Evolutionary conservation across 2,329 filamentous ascomycete genomes (phyloP).

Genomic region (Diplocarpon rosae): DNA sequence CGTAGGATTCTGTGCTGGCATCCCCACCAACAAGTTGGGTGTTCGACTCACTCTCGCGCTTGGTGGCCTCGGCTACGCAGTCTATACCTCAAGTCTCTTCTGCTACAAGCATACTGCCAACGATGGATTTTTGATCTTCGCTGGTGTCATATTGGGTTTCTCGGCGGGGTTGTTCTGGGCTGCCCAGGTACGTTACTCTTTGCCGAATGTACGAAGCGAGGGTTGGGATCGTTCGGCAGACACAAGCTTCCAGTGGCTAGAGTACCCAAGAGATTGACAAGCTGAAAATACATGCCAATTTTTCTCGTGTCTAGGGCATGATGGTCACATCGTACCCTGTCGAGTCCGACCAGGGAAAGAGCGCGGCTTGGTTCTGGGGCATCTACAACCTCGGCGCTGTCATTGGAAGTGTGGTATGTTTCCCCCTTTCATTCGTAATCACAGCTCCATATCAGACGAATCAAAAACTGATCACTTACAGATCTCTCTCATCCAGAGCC

Average conservation of each 20-base stretch:
- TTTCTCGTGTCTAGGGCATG: constrained; percentile 53
- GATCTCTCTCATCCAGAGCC: constrained; percentile 51
- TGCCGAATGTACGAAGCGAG: constrained; percentile 19
- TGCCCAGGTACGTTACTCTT: neutral
- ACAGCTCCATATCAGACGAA: neutral
- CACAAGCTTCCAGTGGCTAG: neutral
- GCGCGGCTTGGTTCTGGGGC: constrained; percentile 58
- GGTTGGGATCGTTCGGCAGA: neutral
- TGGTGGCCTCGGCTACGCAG: constrained; percentile 62
- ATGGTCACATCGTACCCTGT: constrained; percentile 82
- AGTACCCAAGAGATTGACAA: neutral
- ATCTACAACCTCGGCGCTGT: constrained; percentile 10
- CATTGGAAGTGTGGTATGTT: constrained; percentile 4
- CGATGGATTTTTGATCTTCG: constrained; percentile 57
- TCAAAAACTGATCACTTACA: neutral
- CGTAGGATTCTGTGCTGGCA: constrained; percentile 58
- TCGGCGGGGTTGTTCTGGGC: constrained; percentile 68
- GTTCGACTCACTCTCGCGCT: constrained; percentile 55
- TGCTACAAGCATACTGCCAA: constrained; percentile 50
- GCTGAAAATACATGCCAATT: neutral
- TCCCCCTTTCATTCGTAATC: neutral
- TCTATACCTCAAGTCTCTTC: constrained; percentile 61
- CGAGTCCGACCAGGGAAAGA: constrained; percentile 70
- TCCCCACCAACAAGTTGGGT: constrained; percentile 62
- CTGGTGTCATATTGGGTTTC: constrained; percentile 61